Evolutionary conservation across 2,329 filamentous ascomycete species (phyloP).

Genomic region (Epicoccum sorghinum): DNA sequence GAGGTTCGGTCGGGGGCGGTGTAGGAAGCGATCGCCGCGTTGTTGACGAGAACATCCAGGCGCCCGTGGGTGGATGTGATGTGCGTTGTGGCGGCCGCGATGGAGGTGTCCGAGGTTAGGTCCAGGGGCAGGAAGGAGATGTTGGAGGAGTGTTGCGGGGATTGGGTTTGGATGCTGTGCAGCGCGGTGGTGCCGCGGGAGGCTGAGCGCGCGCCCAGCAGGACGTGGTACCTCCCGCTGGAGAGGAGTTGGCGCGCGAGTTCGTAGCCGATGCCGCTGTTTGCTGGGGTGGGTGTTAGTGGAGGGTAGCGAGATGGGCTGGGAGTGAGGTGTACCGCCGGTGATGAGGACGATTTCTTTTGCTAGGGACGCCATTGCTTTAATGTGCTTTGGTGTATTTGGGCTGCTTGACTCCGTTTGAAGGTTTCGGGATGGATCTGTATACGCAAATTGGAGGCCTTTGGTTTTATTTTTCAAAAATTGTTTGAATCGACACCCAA

Average conservation of each 20-base stretch:
- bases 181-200: constrained; percentile 35
- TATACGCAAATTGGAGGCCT: not conserved
- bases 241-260: constrained; percentile 50
- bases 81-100: constrained; percentile 43
- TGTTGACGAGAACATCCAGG: constrained; percentile 49
- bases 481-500: too few relatives aligned
- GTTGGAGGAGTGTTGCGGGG: constrained; percentile 25
- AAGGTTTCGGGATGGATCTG: too few relatives aligned
- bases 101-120: constrained; percentile 50
- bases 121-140: constrained; percentile 52
- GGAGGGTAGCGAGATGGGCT: not conserved
- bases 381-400: not conserved
- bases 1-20: constrained; percentile 27
- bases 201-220: constrained; percentile 29
- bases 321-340: not conserved
- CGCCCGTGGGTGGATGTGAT: constrained; percentile 40
- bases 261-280: constrained; percentile 58
- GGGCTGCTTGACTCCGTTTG: not conserved
- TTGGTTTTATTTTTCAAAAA: not conserved
- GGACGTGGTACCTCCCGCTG: constrained; percentile 43
- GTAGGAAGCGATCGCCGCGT: constrained; percentile 41
- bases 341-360: constrained; percentile 11
- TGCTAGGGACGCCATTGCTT: constrained; percentile 1
- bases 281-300: constrained; percentile 24
- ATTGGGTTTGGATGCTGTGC: constrained; percentile 33